Base-by-base conservation (phyloP, 495 filamentous ascomycete species). In the Annulohypoxylon bovei region DNA sequence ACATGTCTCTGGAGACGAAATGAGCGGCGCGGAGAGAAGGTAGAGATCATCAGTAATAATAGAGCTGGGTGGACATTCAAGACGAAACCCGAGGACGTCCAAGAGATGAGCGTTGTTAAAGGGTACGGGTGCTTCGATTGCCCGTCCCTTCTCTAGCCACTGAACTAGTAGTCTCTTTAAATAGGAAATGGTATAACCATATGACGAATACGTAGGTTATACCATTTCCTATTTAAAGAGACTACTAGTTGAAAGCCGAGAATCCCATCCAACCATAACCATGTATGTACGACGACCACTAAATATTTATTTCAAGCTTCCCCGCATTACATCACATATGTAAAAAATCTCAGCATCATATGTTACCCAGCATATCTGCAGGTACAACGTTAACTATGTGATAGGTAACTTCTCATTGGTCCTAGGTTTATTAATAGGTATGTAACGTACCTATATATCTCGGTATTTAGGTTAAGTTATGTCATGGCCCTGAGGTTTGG, bases 71-170 rank as follows among this genome's bases (percentile, higher is more conserved):
- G 88, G 81, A 72, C 93, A 47, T 77, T 94, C 72, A 82, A 92
- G 67, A 93, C 91, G 4, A 94, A 94, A 76, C 90, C 88, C 1
- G 85, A 85, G 54, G 84, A 88, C 61, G 90, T 89, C 55, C 89
- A 93, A 62, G 91, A 94, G 75, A 92, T 92, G 16, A 92, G 91
- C 40, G 91, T 93, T n/a, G 91, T 91, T 22, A 91, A 91, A 35
- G 91, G 91, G 4, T 93, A 93, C 78, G 91, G 91, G 14, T 89
- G 89, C 59, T 82, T 94, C 62, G 91, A 94, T 77, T 91, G 89
- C 65, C 83, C 87, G 54, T 84, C 81, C 64, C 78, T 91, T 64
- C 70, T 88, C n/a, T 67, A 47, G 59, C 6, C 2, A 46, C 40
- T 32, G 30, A 32, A 32, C 4, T 32, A 32, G 30, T n/a, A n/a